These are phyloP conservation scores for Picea mariana DNA, from an alignment of 83 land plant species.

Conservation along the genomic window DNA sequence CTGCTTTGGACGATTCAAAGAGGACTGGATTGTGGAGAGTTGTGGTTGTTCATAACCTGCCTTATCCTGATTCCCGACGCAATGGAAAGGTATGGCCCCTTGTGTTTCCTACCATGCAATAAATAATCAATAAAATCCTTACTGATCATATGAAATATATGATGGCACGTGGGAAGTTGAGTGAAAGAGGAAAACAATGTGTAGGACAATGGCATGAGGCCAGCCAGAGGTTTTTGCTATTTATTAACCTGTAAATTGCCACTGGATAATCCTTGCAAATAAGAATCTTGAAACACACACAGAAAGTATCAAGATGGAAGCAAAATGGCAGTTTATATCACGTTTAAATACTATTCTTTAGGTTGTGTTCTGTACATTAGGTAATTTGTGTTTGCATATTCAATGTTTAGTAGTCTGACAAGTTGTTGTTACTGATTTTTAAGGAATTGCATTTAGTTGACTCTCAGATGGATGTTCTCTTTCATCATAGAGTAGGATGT, in stretches of 20 bases:
- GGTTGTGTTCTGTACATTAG: background rate
- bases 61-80: conserved; percentile 86
- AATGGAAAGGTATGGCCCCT: conserved; percentile 77
- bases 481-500: background rate
- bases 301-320: background rate
- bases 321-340: background rate
- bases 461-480: background rate
- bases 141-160: background rate
- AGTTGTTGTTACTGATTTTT: background rate
- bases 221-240: background rate
- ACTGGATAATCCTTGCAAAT: background rate
- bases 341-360: background rate
- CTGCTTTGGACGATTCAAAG: conserved; percentile 27
- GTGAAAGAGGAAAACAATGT: no score
- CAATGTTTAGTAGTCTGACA: background rate
- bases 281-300: background rate
- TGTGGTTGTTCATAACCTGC: conserved; percentile 79
- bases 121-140: background rate
- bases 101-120: background rate
- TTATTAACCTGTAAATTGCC: background rate
- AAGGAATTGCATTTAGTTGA: background rate
- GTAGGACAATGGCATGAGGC: background rate
- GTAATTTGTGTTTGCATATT: background rate
- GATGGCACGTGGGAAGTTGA: background rate
- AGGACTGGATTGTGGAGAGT: conserved; percentile 87